phyloP scores from a whole-genome alignment of 805 yeast genomes.

The Zygoascus biomembranicola region DNA sequence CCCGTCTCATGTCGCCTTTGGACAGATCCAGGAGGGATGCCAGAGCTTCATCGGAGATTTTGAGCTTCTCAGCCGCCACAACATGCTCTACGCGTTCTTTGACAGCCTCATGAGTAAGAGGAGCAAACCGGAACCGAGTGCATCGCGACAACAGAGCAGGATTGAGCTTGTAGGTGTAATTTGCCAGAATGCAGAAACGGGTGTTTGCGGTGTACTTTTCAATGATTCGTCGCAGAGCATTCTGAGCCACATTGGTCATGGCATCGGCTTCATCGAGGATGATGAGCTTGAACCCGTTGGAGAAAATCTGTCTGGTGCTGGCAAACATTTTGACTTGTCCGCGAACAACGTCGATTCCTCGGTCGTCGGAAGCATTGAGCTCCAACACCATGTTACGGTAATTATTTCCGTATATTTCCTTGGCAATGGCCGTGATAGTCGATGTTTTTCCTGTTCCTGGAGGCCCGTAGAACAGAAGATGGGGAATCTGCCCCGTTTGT shows the following conservation, averaged over 20 bases:
- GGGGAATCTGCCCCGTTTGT: conserved; percentile 77
- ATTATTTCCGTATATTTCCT: conserved; percentile 75
- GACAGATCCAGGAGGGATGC: conserved; percentile 60
- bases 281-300: conserved; percentile 69
- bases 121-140: conserved; percentile 88
- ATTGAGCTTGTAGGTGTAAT: conserved; percentile 89
- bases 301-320: conserved; percentile 85
- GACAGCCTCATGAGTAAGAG: conserved; percentile 62
- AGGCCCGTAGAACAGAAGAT: conserved; percentile 87
- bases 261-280: conserved; percentile 97
- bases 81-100: conserved; percentile 61
- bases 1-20: conserved; percentile 96
- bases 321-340: conserved; percentile 96
- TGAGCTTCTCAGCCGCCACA: conserved; percentile 56
- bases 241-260: conserved; percentile 95
- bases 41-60: conserved; percentile 50
- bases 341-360: conserved; percentile 97
- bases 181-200: conserved; percentile 92
- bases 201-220: conserved; percentile 92
- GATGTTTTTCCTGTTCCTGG: conserved; percentile 94
- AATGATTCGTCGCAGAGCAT: conserved; percentile 87
- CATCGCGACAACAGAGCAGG: conserved; percentile 94
- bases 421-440: conserved; percentile 78
- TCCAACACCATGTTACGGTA: conserved; percentile 88
- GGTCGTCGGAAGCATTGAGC: conserved; percentile 91